Evolutionary conservation across 2,329 filamentous ascomycete genomes (phyloP), one percentile per base, ranked within the genome.

Genomic region (Penicillium sp.): DNA sequence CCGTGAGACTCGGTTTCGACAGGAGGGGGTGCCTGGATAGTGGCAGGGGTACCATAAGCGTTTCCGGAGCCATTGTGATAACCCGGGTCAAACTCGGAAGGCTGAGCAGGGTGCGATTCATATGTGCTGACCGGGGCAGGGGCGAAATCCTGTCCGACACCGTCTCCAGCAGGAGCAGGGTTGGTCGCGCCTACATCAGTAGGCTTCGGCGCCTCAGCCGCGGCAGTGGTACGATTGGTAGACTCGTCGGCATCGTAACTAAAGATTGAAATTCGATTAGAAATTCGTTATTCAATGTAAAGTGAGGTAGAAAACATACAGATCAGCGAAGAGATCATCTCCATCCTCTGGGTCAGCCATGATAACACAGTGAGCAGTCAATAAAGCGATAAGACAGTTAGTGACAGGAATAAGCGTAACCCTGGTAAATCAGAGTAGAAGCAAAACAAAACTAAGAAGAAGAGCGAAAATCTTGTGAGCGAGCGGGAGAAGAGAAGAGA

Each of bases 241-340:
- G 78, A 78, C 47, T 87, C 85, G 62, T 89, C 85, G 59, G 86
- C 87, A 61, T 89, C 85, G 69, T 89, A 89, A 58, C 87, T 89
- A 61, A 37, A 18, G 35, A 50, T 26, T 43, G n/a, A 44, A 18
- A 29, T 8, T 32, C 63, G 39, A 66, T 52, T 49, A 58, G 61
- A 49, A 42, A 37, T 44, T 22, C 7, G 34, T 44, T n/a, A n/a
- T 24, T 50, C 5, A 54, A 24, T 24, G 10, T 11, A 29, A 2
- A 18, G 32, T 18, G n/a, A 18, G 42, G 38, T 46, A 48, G 49
- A 42, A 50, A 35, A 51, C 90, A 78, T 81, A 96, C 92, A 96
- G 85, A 78, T 96, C 92, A 68, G 92, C 92, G 76, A 96, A 96
- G 76, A 96, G 89, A 82, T 96, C 92, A 70, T 96, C 92, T 66